These are phyloP conservation scores for Boeremia lycopersici DNA, from an alignment of 2,329 filamentous ascomycete genomes.

Conservation along the genomic window DNA sequence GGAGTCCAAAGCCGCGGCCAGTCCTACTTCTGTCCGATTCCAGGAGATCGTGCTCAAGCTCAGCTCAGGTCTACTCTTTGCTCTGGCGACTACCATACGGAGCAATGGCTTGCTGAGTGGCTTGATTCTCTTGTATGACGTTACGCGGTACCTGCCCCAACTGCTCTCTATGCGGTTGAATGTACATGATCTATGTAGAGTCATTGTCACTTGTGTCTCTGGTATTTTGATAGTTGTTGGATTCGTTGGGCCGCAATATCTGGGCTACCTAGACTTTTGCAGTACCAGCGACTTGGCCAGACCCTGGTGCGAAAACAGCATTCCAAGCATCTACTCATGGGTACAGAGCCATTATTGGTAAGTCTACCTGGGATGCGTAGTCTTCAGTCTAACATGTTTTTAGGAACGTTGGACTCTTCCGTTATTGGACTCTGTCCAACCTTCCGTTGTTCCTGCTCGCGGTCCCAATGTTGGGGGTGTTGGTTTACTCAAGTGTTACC, in stretches of 20 bases:
- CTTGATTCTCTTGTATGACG: constrained; percentile 67
- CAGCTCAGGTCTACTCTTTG: constrained; percentile 71
- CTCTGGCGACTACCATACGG: constrained; percentile 73
- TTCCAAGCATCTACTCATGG: constrained; percentile 90
- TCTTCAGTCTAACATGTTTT: constrained; percentile 11
- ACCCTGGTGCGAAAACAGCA: constrained; percentile 74
- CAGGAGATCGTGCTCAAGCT: constrained; percentile 56
- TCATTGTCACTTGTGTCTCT: constrained; percentile 66
- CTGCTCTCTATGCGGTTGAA: constrained; percentile 44
- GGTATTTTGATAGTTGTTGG: constrained; percentile 72
- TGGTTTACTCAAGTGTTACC: constrained; percentile 62
- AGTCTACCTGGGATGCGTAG: constrained; percentile 32
- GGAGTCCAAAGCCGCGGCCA: constrained; percentile 40
- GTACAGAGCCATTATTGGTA: constrained; percentile 93
- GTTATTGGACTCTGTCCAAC: constrained; percentile 89
- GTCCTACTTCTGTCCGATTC: constrained; percentile 31
- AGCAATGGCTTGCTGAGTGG: constrained; percentile 89
- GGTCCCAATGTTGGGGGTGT: constrained; percentile 72
- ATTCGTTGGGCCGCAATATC: constrained; percentile 71
- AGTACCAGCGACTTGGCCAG: constrained; percentile 41
- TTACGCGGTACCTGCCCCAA: constrained; percentile 47
- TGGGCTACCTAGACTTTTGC: constrained; percentile 74
- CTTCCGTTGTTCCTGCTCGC: constrained; percentile 87
- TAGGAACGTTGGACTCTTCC: constrained; percentile 86
- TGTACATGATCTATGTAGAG: constrained; percentile 54